A percentile compares a stretch with the other conserved stretches of the same genome.
Evolutionary conservation across 106 monocot species (phyloP).

Genomic region (Dioscorea zingiberensis): DNA sequence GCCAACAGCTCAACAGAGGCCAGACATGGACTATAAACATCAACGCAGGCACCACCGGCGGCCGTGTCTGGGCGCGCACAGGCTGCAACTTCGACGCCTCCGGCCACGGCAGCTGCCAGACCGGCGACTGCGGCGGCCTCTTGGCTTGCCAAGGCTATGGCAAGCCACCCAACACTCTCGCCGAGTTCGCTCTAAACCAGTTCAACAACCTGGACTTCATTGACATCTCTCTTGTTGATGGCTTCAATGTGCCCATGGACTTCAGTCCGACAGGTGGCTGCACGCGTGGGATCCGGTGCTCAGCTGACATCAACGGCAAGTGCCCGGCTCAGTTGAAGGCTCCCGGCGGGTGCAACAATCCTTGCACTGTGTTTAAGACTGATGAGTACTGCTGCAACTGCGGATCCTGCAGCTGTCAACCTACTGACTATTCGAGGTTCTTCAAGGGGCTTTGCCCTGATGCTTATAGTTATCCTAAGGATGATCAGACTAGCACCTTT

Average conservation of each 20-base stretch:
- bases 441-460: slow-evolving; percentile 22
- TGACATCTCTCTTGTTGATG: slow-evolving; percentile 35
- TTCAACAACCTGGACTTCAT: slow-evolving; percentile 12
- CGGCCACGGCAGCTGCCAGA: slow-evolving; percentile 24
- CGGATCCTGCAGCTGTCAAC: slow-evolving; percentile 4
- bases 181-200: slow-evolving; percentile 27
- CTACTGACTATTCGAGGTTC: slow-evolving; percentile 20
- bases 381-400: slow-evolving; percentile 30
- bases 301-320: slow-evolving; percentile 14
- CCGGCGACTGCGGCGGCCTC: slow-evolving; percentile 40
- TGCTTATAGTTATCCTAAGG: slow-evolving; percentile 29
- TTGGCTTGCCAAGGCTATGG: slow-evolving; percentile 31
- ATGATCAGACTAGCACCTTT: slow-evolving; percentile 25
- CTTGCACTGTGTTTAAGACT: slow-evolving; percentile 44
- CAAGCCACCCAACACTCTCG: slow-evolving; percentile 27
- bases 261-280: slow-evolving; percentile 17
- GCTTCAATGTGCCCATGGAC: slow-evolving; percentile 37
- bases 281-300: slow-evolving; percentile 17
- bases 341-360: slow-evolving; percentile 40
- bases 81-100: slow-evolving; percentile 35
- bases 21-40: slow-evolving; percentile 29
- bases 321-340: slow-evolving; percentile 10
- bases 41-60: slow-evolving; percentile 26
- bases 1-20: slow-evolving; percentile 23
- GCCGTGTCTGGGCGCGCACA: slow-evolving; percentile 37